A percentile compares a stretch with the other conserved stretches of the same genome.
phyloP scores from a whole-genome alignment of 2,329 filamentous ascomycete genomes.

The Delphinella strobiligena region DNA sequence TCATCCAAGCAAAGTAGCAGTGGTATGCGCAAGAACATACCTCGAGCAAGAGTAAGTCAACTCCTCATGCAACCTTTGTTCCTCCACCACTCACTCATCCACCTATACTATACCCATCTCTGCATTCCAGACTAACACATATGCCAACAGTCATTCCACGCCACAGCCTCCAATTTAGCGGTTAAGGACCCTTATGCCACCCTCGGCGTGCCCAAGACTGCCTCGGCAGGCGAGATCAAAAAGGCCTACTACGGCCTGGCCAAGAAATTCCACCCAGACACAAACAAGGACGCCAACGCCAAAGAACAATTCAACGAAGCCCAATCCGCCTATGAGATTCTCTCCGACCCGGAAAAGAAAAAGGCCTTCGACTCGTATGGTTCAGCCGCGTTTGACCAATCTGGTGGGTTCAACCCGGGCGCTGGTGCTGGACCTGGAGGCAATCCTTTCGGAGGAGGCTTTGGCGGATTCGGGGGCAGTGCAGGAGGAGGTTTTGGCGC shows the following conservation, averaged over 20 bases:
- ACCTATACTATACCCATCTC: constrained; percentile 5
- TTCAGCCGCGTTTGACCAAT: constrained; percentile 57
- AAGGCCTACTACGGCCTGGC: constrained; percentile 96
- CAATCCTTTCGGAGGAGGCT: constrained; percentile 49
- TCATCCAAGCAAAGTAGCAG: constrained; percentile 1
- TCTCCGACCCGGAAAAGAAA: constrained; percentile 87
- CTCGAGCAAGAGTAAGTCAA: constrained; percentile 11
- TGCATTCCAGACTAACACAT: constrained; percentile 7
- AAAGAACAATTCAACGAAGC: constrained; percentile 93
- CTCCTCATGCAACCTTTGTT: constrained; percentile 9
- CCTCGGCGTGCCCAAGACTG: constrained; percentile 70
- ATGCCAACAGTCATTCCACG: constrained; percentile 45
- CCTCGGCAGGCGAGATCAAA: constrained; percentile 83
- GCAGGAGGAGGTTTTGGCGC: constrained; percentile 52
- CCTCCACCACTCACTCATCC: constrained; percentile 7
- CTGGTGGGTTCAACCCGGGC: constrained; percentile 57
- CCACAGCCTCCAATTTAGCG: constrained; percentile 39
- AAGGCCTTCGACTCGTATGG: constrained; percentile 88
- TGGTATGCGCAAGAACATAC: background rate
- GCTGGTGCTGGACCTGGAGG: constrained; percentile 45
- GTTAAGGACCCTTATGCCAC: constrained; percentile 73
- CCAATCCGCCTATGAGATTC: constrained; percentile 83
- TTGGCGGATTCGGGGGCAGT: constrained; percentile 30
- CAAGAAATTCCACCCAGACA: constrained; percentile 96
- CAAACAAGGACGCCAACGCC: constrained; percentile 86